Base-by-base conservation (phyloP, 352 stramenopile genomes). In the Pythium aquatile region DNA sequence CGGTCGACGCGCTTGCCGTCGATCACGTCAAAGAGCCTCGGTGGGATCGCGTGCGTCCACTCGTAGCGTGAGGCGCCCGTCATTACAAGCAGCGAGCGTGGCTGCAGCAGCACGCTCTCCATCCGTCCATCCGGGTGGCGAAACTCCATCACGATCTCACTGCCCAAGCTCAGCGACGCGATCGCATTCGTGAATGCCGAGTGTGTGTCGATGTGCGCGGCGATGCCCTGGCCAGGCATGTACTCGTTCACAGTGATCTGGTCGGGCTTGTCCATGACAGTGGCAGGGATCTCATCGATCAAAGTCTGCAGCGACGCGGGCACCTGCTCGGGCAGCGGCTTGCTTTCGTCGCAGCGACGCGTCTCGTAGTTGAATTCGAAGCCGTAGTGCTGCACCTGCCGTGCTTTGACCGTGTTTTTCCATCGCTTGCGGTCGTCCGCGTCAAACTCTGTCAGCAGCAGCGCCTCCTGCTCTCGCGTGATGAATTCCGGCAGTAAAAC, bases 201-300 rank as follows among this genome's bases (percentile, higher is more conserved):
- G 66, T 97, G 89, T 6, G 89, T 96, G 67, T 97, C 91, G 29
- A 94, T 76, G 60, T 97, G 90, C 29, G 83, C 83, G 8, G 89
- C 79, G 60, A 97, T 97, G 37, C 89, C 90, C 64, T 97, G 87
- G 17, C 90, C 90, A 0, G 88, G 89, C 40, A 89, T 54, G 75
- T 97, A 97, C 61, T 97, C 90, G 67, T 97, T 97, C 52, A 91
- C 78, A 1, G 86, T 94, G 67, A 94, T 88, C 68, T 94, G 86
- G 51, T 94, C 78, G 0, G 84, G 84, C 55, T 32, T 78, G 51
- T 81, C 77, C 79, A 92, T 91, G 58, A 91, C 61, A 0, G 70
- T 77, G 8, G 68, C 57, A 2, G 75, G 72, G 32, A 94, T 90
- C 54, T 75, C 71, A 29, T 86, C 63, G 5, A 87, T 72, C 8